Percentiles rank a stretch among this genome's conserved stretches.
Evolutionary conservation across 495 filamentous ascomycete genomes (phyloP).

Genomic region (Terfezia boudieri): DNA sequence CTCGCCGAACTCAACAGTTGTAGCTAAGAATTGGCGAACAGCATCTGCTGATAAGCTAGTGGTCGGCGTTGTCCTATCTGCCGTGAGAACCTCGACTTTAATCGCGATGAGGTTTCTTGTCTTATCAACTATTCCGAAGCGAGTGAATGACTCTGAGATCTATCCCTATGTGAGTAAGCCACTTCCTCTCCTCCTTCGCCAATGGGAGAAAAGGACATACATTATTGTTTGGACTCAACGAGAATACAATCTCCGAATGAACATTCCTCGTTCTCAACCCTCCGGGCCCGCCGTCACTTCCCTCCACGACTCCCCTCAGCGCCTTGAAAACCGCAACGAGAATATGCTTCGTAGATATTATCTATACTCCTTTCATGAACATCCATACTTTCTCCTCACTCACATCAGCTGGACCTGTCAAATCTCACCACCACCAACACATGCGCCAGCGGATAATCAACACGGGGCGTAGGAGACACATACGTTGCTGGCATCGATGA

Average conservation of each 20-base stretch:
- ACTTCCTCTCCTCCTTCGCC: too few species aligned
- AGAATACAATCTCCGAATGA: slow-evolving; percentile 80
- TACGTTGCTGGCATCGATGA: slow-evolving; percentile 50
- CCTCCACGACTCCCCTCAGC: slow-evolving; percentile 21
- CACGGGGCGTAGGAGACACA: neutral
- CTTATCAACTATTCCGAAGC: slow-evolving; percentile 52
- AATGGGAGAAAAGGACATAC: slow-evolving; percentile 23
- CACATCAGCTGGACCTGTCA: neutral
- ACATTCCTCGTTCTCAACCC: slow-evolving; percentile 63
- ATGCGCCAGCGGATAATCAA: neutral
- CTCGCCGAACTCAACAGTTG: neutral
- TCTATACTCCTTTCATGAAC: slow-evolving; percentile 18
- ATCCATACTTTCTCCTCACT: neutral
- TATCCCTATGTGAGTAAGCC: slow-evolving; percentile 16
- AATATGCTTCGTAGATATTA: slow-evolving; percentile 46
- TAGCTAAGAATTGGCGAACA: neutral
- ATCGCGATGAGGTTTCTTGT: slow-evolving; percentile 52
- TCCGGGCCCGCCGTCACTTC: slow-evolving; percentile 29
- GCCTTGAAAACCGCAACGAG: slow-evolving; percentile 62
- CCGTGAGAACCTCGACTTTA: slow-evolving; percentile 33
- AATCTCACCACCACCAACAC: too few species aligned
- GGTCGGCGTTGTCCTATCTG: slow-evolving; percentile 16
- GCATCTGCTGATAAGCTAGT: neutral
- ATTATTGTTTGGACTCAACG: slow-evolving; percentile 66
- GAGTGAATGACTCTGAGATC: slow-evolving; percentile 79